A percentile compares a stretch with the other conserved stretches of the same genome.
phyloP scores from a whole-genome alignment of 768 basidiomycete species.

The Obba rivulosa region DNA sequence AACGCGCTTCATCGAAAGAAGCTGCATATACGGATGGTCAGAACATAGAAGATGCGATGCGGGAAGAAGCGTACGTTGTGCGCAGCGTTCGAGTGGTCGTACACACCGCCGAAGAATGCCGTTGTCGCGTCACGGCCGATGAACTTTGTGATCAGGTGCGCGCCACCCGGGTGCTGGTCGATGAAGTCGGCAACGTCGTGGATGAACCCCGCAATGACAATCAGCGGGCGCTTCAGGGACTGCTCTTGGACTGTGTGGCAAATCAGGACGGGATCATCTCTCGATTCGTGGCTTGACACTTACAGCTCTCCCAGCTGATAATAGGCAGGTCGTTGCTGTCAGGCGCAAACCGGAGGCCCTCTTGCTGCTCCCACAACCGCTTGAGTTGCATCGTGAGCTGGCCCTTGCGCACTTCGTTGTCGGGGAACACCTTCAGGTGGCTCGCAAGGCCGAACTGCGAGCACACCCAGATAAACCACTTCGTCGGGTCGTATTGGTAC shows the following conservation, averaged over 20 bases:
- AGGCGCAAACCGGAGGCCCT: constrained; percentile 73
- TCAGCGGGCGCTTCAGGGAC: constrained; percentile 68
- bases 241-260: constrained; percentile 65
- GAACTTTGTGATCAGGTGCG: constrained; percentile 75
- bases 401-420: constrained; percentile 78
- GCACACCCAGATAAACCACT: constrained; percentile 80
- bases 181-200: constrained; percentile 83
- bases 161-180: constrained; percentile 90
- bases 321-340: constrained; percentile 73
- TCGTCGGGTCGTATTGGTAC: constrained; percentile 91
- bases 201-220: constrained; percentile 89
- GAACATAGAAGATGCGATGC: background rate
- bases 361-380: constrained; percentile 73
- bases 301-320: constrained; percentile 84
- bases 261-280: background rate
- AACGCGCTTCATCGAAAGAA: constrained; percentile 58
- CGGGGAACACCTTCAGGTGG: constrained; percentile 65
- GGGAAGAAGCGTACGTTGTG: constrained; percentile 55
- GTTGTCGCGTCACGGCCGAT: constrained; percentile 91
- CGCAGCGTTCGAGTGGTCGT: constrained; percentile 84
- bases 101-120: constrained; percentile 91
- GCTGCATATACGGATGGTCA: constrained; percentile 20
- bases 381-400: constrained; percentile 94
- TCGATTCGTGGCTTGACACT: constrained; percentile 20
- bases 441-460: constrained; percentile 50